Evolutionary conservation across 805 yeast genomes (phyloP), one percentile per base, ranked within the genome.

Genomic region (Yamadazyma takamatsuzukensis): DNA sequence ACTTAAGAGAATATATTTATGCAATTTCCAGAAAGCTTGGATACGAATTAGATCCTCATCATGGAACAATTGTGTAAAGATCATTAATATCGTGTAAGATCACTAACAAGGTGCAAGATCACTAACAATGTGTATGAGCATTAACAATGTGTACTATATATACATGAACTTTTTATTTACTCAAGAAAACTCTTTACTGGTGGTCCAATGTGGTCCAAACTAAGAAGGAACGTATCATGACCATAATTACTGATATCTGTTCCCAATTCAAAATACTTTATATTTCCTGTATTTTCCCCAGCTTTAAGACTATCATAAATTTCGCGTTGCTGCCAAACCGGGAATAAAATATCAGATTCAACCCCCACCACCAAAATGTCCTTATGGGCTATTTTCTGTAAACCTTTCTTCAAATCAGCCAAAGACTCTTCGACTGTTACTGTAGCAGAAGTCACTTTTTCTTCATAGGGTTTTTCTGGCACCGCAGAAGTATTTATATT

Each of bases 281-380:
- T 69, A 21, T 50, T 43, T 15, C 47, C 45, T 3, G 50, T 38
- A 12, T 44, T 36, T 25, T 37, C 30, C 25, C 44, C 41, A 26
- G 66, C 65, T 32, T 54, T 60, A 29, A 89, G 66, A 22, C 78
- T 74, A 11, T 76, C 73, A 18, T 77, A 79, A 36, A 86, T 78
- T 53, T 89, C 96, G 36, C 79, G 61, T 59, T 89, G 97, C 62
- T 89, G 97, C 95, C 96, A 86, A 22, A 81, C 85, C 1, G 97
- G 97, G 67, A 89, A 89, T 32, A 89, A 68, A 25, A 84, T 83
- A 54, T 89, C 97, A 1, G 93, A 81, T 51, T 85, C 93, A n/a
- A 88, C 96, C 8, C 97, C 97, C 32, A 89, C 72, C 4, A 89
- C 85, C 35, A 89, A 64, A 3, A 84, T 70, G 21, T 83, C 78